These are phyloP conservation scores for Sclerotinia borealis DNA, from an alignment of 2,329 filamentous ascomycete genomes.

Conservation along the genomic window DNA sequence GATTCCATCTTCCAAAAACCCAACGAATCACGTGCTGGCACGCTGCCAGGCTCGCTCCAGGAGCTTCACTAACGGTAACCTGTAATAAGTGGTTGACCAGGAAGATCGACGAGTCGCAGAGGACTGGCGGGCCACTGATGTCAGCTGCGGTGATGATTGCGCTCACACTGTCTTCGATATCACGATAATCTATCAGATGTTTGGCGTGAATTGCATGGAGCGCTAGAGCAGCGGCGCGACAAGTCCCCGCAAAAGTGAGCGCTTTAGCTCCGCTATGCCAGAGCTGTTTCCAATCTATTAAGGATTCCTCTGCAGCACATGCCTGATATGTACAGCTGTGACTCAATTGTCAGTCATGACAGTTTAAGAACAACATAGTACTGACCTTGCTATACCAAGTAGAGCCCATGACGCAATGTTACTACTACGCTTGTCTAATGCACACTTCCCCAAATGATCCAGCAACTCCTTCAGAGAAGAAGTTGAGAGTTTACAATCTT, in stretches of 20 bases:
- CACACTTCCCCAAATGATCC: conserved; percentile 49
- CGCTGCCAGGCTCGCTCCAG: conserved; percentile 60
- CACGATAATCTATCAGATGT: conserved; percentile 60
- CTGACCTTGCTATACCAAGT: conserved; percentile 72
- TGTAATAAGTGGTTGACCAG: conserved; percentile 67
- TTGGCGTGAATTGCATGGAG: conserved; percentile 62
- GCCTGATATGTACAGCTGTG: conserved; percentile 42
- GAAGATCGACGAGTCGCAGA: conserved; percentile 73
- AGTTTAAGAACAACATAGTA: conserved; percentile 12
- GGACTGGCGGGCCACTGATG: conserved; percentile 68
- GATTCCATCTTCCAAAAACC: conserved; percentile 76
- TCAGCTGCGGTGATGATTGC: conserved; percentile 71
- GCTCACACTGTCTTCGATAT: conserved; percentile 63
- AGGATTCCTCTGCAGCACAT: conserved; percentile 33
- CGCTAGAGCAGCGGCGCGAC: conserved; percentile 67
- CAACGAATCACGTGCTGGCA: conserved; percentile 72
- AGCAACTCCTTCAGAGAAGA: conserved; percentile 53
- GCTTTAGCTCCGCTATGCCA: conserved; percentile 72
- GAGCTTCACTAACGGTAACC: conserved; percentile 59
- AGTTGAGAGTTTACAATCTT: conserved; percentile 38
- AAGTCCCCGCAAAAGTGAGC: conserved; percentile 63
- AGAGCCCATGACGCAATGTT: conserved; percentile 73
- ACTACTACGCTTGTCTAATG: conserved; percentile 62
- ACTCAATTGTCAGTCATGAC: conserved; percentile 15
- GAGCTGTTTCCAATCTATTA: conserved; percentile 59